Evolutionary conservation across 257 asterid species (phyloP).

Genomic region (Anisodus acutangulus): DNA sequence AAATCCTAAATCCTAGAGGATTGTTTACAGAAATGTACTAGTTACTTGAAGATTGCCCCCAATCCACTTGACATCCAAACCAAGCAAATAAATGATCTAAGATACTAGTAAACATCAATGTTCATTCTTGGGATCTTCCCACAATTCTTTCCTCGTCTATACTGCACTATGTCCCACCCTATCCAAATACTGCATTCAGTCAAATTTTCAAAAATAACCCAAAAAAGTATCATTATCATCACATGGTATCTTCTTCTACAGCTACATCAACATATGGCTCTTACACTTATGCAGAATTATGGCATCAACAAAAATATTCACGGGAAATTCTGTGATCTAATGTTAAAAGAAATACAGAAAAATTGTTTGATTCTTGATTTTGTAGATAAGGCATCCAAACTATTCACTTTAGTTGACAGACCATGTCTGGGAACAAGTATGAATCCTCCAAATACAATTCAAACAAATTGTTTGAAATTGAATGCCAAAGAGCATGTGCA

Average conservation of each 20-base stretch:
- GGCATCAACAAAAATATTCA: background rate
- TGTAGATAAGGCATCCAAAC: background rate
- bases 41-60: constrained; percentile 65
- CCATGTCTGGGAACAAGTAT: background rate
- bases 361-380: background rate
- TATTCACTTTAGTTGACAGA: background rate
- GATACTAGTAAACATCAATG: constrained; percentile 39
- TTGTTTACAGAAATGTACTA: constrained; percentile 25
- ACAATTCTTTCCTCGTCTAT: constrained; percentile 37
- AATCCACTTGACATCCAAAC: constrained; percentile 63
- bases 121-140: constrained; percentile 46
- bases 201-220: background rate
- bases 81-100: constrained; percentile 60
- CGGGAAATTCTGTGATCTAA: background rate
- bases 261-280: background rate
- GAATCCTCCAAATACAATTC: background rate
- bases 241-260: background rate
- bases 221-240: background rate
- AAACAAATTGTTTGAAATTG: background rate
- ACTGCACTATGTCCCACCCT: constrained; percentile 48
- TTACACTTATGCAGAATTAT: background rate
- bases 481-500: background rate
- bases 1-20: too few species aligned
- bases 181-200: constrained; percentile 36
- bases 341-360: background rate